phyloP scores from a whole-genome alignment of 768 basidiomycete genomes.

The Brasilioporus rufonigricans region DNA sequence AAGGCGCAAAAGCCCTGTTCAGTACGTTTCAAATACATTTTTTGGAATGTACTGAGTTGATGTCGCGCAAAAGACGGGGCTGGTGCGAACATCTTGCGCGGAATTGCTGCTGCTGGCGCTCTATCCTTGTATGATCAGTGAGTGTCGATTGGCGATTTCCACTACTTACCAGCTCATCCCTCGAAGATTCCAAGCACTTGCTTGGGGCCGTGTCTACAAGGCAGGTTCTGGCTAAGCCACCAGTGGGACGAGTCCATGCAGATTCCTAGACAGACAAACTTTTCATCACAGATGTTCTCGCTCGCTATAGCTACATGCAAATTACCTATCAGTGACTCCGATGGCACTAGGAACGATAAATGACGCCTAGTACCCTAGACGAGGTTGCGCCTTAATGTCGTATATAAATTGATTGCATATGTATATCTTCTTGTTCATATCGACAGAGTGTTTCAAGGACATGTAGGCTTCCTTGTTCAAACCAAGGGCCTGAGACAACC shows the following conservation, averaged over 20 bases:
- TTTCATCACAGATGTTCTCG: background rate
- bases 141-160: background rate
- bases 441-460: background rate
- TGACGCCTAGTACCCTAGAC: background rate
- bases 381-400: background rate
- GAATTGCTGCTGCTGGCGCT: slow-evolving; percentile 49
- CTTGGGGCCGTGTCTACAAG: slow-evolving; percentile 58
- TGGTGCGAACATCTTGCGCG: slow-evolving; percentile 55
- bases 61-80: slow-evolving; percentile 48
- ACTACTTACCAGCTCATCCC: background rate
- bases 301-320: background rate
- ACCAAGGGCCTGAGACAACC: no score
- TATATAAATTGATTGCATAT: background rate
- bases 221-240: slow-evolving; percentile 34
- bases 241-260: background rate
- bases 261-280: background rate
- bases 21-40: slow-evolving; percentile 22
- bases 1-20: slow-evolving; percentile 38
- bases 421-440: background rate
- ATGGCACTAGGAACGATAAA: background rate
- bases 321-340: background rate
- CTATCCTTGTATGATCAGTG: slow-evolving; percentile 63
- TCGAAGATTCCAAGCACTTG: slow-evolving; percentile 45
- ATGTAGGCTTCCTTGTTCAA: background rate
- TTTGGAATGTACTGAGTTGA: background rate